Conservation (phyloP, 768 basidiomycete species). For the Lactifluus pinguis region DNA sequence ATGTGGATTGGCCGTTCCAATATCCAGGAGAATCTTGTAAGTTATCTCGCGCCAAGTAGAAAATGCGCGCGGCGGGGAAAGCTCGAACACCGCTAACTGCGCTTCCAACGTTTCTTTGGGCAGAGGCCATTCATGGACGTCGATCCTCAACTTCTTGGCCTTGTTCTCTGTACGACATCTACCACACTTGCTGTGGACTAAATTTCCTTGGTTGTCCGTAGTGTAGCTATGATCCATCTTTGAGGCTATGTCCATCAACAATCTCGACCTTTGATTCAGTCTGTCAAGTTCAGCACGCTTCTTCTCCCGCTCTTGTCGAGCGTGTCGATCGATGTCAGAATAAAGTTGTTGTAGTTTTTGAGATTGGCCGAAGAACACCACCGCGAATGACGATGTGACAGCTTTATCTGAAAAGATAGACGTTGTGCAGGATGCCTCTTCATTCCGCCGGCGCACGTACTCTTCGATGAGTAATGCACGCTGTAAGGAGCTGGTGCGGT, state of each 20-base stretch:
- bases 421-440: neutral
- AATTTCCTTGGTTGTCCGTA: neutral
- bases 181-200: neutral
- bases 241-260: neutral
- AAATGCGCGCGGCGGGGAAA: neutral
- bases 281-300: neutral
- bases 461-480: neutral
- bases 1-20: neutral
- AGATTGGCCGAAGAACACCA: neutral
- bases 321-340: neutral
- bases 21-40: slow-evolving; percentile 3
- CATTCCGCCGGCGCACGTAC: neutral
- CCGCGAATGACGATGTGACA: neutral
- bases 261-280: neutral
- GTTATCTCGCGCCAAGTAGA: slow-evolving; percentile 5
- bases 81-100: neutral
- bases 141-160: neutral
- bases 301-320: neutral
- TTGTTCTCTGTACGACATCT: neutral
- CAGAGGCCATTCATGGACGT: slow-evolving; percentile 2
- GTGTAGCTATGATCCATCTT: neutral
- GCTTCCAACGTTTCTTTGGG: neutral
- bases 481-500: slow-evolving; percentile 12
- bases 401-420: slow-evolving; percentile 1
- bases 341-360: neutral